Base-by-base conservation (phyloP, 495 filamentous ascomycete genomes). In the Darksidea phi region DNA sequence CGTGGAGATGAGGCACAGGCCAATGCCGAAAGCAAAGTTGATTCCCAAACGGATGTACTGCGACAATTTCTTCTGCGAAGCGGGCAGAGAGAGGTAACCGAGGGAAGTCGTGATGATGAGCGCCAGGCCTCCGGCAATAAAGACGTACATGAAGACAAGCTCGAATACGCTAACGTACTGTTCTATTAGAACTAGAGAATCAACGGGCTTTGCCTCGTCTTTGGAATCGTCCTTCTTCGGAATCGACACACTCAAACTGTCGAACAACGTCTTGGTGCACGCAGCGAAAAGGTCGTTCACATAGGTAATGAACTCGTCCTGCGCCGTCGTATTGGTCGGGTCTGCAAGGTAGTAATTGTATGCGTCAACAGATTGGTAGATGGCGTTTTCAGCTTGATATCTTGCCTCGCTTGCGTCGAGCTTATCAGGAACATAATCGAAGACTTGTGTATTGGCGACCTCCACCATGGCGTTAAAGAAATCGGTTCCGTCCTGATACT, bases 101-200 rank as follows among this genome's bases (percentile, higher is more conserved):
- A 80, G 73, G 13, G 74, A 45, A 36, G 70, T 74, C 36, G 77
- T 69, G 5, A 79, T 45, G 18, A 79, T 70, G 4, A 82, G 61
- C 2, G 74, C 72, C 24, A 74, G 26, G 11, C 79, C 79, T 21
- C 75, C 66, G 26, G 74, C 66, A 23, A 77, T 58, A 57, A 77
- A 80, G 24, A 77, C 73, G 55, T 78, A 80, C 0, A 68, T 63
- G 57, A 77, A 77, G 0, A 67, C 61, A n/a, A 64, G 37, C 24
- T 75, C 70, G 59, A 72, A 75, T 66, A 67, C 73, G 59, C 7
- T 67, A 50, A 69, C 53, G 55, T 73, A 66, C 46, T 61, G 51
- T n/a, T 54, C 32, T 37, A 68, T 53, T 24, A 54, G 48, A 17
- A 53, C 57, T 61, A 41, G 54, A 59, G 21, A 54, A 56, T 63